These are phyloP conservation scores for Plasmopara halstedii DNA, from an alignment of 352 stramenopile genomes.

Conservation along the genomic window DNA sequence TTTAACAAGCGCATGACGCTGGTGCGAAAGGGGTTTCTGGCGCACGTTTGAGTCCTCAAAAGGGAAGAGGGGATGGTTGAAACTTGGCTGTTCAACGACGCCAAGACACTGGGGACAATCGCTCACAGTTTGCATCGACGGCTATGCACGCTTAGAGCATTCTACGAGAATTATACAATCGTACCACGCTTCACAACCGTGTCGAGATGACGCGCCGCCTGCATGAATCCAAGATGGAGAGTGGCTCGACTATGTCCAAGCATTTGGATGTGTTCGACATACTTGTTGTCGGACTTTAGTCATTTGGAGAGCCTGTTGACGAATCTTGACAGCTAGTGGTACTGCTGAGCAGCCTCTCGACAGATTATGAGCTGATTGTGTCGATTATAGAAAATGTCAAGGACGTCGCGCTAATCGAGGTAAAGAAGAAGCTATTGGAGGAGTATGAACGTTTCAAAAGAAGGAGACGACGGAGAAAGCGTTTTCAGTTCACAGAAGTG, in stretches of 20 bases:
- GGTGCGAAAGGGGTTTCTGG: not conserved
- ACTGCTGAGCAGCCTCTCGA: not conserved
- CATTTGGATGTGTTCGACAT: not conserved
- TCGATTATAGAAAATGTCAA: not conserved
- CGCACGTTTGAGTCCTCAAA: not conserved
- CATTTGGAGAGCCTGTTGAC: not conserved
- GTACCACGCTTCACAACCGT: not conserved
- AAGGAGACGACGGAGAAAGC: not conserved
- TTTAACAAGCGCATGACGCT: not conserved
- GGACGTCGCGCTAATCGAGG: not conserved
- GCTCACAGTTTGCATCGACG: not conserved
- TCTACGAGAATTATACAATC: not conserved
- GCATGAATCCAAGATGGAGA: not conserved
- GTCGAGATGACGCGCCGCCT: not conserved
- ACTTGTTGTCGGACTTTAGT: not conserved
- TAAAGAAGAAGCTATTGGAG: not conserved
- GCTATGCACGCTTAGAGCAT: not conserved
- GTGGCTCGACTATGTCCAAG: not conserved
- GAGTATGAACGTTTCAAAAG: not conserved
- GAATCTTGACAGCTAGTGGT: not conserved
- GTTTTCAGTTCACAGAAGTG: not conserved
- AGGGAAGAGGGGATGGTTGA: not conserved
- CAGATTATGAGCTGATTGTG: not conserved
- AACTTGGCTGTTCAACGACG: not conserved
- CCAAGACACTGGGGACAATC: not conserved